Evolutionary conservation across 345 rosid species (phyloP).

Genomic region (Populus ilicifolia): DNA sequence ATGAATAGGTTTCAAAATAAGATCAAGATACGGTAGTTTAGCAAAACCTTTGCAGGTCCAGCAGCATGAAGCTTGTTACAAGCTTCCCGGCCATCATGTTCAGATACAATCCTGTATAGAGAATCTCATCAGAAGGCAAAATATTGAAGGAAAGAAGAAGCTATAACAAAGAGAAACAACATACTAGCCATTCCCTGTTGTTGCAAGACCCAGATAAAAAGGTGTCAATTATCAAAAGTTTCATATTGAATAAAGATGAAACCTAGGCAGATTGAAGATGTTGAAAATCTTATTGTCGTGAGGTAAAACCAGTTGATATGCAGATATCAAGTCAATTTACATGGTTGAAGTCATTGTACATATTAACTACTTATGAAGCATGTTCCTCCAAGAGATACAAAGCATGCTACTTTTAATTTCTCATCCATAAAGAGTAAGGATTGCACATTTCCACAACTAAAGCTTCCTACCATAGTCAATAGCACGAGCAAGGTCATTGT

Average conservation of each 20-base stretch:
- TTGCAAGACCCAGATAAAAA: neutral
- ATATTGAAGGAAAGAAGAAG: constrained; percentile 3
- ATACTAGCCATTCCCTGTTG: neutral
- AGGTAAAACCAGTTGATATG: neutral
- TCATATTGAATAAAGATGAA: neutral
- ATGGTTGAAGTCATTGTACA: neutral
- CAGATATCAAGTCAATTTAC: neutral
- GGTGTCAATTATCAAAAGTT: neutral
- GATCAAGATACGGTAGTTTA: neutral
- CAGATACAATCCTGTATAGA: constrained; percentile 62
- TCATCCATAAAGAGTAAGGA: neutral
- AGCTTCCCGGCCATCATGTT: constrained; percentile 83
- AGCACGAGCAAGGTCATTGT: neutral
- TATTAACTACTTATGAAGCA: neutral
- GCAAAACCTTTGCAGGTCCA: constrained; percentile 86
- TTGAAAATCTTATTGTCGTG: neutral
- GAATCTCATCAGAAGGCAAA: constrained; percentile 19
- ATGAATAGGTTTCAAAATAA: neutral
- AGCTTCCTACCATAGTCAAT: neutral
- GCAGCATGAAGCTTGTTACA: constrained; percentile 88
- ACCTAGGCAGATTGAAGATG: neutral
- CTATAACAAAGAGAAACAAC: neutral
- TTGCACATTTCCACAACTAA: neutral
- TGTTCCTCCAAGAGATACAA: neutral
- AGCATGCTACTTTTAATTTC: neutral